Base-by-base conservation (phyloP, 2,329 filamentous ascomycete species). In the Colletotrichum limetticola region DNA sequence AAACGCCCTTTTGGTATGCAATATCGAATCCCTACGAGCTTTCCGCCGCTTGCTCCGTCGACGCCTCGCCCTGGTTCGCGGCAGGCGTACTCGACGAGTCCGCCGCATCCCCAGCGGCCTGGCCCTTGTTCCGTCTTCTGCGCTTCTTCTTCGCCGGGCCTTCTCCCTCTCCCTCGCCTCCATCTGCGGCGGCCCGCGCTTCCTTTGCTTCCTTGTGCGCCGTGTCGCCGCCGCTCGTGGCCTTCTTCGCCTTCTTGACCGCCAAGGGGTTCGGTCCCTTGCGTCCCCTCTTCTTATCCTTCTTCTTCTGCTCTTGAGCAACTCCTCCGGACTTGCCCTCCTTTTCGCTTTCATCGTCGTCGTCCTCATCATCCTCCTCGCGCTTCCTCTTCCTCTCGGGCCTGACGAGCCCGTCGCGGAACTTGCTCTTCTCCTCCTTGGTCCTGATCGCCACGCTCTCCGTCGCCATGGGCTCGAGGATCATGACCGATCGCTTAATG, bases 401-500 rank as follows among this genome's bases (percentile, higher is more conserved):
- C 75, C 85, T 85, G 81, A 90, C 92, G 76, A 95, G 83, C 59
- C 93, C 94, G 22, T 89, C 87, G 75, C 91, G 89, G 78, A 95
- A 94, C 83, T 97, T 97, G 69, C 86, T 87, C 77, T 87, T 90
- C 85, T 97, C 94, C 74, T 94, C 93, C 72, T 86, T 86, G 64
- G 92, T 89, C 74, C 92, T 89, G 59, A 90, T 87, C 71, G 89
- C 86, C 52, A 88, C 88, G 19, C 91, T 93, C 66, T 88, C 88
- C 52, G 86, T 88, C 22, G 93, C 91, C 92, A 97, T 95, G 16
- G 93, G 93, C 82, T 94, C 90, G 63, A 86, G 78, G 59, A 86
- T 85, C 90, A 96, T 94, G 66, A 97, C 93, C 74, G 92, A 94
- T 68, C 93, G 87, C 75, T 91, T 91, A 76, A 96, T 93, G 80